Conservation (phyloP, 331 rosid genomes). For the Cydonia oblonga region DNA sequence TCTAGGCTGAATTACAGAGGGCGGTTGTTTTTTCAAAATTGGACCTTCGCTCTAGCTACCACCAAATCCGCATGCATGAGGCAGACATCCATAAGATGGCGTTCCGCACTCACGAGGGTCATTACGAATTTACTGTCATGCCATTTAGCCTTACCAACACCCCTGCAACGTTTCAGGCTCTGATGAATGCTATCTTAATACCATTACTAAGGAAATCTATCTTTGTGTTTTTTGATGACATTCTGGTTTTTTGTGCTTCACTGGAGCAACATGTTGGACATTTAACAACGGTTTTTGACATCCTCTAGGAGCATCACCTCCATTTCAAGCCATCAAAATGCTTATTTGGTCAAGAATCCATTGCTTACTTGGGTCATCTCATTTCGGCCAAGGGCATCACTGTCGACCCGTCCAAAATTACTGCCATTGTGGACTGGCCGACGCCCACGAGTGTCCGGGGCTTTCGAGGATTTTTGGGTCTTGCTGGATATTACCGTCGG, state of each 20-base stretch:
- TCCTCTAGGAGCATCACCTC: too few species aligned
- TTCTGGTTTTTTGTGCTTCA: neutral
- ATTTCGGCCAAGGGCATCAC: rapidly evolving
- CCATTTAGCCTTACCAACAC: neutral
- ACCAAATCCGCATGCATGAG: neutral
- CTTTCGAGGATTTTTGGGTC: neutral
- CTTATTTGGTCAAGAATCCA: neutral
- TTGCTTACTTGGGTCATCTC: neutral
- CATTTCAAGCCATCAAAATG: neutral
- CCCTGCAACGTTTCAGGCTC: neutral
- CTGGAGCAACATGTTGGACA: too few species aligned
- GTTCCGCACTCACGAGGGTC: neutral
- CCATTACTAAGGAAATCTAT: neutral
- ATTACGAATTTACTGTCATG: neutral
- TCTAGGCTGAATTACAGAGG: neutral
- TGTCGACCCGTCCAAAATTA: neutral
- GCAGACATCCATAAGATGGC: neutral
- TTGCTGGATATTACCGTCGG: neutral
- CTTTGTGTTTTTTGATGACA: neutral
- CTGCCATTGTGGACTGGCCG: neutral
- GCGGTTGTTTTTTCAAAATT: rapidly evolving
- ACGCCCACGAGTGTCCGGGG: rapidly evolving
- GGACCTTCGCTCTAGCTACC: neutral
- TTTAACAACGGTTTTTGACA: rapidly evolving
- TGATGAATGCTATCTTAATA: neutral